phyloP scores from a whole-genome alignment of 2,329 filamentous ascomycete species.

The Cryphonectria nitschkei region DNA sequence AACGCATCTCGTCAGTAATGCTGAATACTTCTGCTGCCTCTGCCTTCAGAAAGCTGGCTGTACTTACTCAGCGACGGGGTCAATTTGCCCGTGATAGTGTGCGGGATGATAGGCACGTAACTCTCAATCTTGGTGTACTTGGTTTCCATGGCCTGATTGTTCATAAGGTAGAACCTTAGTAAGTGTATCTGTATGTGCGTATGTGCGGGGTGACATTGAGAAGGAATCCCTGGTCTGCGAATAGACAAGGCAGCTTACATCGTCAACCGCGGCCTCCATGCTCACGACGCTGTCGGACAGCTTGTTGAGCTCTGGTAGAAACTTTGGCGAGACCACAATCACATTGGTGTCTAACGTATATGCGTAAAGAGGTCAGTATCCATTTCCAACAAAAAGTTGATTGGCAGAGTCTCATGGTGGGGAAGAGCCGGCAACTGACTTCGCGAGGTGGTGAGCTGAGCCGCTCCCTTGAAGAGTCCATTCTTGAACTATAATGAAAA shows the following conservation, averaged over 20 bases:
- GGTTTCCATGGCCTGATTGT: constrained; percentile 14
- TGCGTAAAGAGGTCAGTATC: neutral
- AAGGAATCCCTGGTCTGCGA: neutral
- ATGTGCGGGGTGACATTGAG: neutral
- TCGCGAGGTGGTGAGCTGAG: constrained; percentile 10
- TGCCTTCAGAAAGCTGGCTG: neutral
- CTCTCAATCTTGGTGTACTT: constrained; percentile 20
- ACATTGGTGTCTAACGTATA: neutral
- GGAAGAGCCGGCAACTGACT: neutral
- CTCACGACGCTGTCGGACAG: constrained; percentile 15
- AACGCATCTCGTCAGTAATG: neutral
- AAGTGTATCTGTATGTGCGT: no score
- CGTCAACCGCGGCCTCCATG: constrained; percentile 15
- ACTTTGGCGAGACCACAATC: constrained; percentile 6
- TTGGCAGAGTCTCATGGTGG: no score
- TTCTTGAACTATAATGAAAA: constrained; percentile 10
- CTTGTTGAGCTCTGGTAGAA: constrained; percentile 13
- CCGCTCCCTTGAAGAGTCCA: neutral
- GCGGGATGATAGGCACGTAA: constrained; percentile 13
- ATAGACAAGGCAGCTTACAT: neutral
- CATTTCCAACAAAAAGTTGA: neutral
- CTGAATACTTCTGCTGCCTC: neutral
- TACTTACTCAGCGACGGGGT: constrained; percentile 15
- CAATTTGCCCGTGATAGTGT: constrained; percentile 15
- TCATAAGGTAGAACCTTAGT: neutral